Evolutionary conservation across 2,329 filamentous ascomycete genomes (phyloP), one percentile per base, ranked within the genome.

Genomic region (Calonectria hongkongensis): DNA sequence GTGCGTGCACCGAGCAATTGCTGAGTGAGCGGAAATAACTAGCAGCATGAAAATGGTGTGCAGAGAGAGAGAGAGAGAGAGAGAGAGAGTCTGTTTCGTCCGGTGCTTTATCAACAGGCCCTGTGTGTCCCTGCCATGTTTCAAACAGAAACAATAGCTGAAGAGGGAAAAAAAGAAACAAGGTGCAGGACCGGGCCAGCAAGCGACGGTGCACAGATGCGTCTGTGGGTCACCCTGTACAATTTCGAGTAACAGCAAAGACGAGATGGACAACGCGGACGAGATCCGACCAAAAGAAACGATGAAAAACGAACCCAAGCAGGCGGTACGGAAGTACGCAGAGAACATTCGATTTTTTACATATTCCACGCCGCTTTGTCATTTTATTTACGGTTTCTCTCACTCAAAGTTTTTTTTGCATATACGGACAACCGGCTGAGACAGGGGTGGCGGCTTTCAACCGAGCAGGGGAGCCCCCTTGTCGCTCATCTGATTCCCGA

Each of bases 381-480:
- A 60, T 60, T 60, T 60, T 60, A 60, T 60, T 60, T 60, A 60
- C 25, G 33, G 54, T 60, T 60, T 60, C 39, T 36, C 5, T 13
- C 8, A 60, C 54, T 25, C 30, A 25, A 60, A 27, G 33, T 60
- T 36, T 60, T 60, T 60, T 7, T n/a, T 25, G 45, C n/a, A 36
- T 36, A 13, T 36, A 36, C 33, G 33, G 10, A 9, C 33, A 13
- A 10, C 33, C 8, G 33, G 3, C 7, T 36, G 33, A 36, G 30
- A 33, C 30, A 33, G 30, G 30, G 30, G 30, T 33, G 30, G 9
- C 54, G 54, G 54, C 54, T 58, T 7, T 27, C 54, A 25, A 27
- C n/a, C 18, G 10, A 7, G 16, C 33, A 27, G n/a, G 54, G 54
- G 30, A 16, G 4, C 2, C 33, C 54, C 50, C 50, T 30, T 60